Percentiles rank a stretch among this genome's conserved stretches.
These are phyloP conservation scores for Tolypocladium album DNA, from an alignment of 2,329 filamentous ascomycete genomes.

Conservation along the genomic window DNA sequence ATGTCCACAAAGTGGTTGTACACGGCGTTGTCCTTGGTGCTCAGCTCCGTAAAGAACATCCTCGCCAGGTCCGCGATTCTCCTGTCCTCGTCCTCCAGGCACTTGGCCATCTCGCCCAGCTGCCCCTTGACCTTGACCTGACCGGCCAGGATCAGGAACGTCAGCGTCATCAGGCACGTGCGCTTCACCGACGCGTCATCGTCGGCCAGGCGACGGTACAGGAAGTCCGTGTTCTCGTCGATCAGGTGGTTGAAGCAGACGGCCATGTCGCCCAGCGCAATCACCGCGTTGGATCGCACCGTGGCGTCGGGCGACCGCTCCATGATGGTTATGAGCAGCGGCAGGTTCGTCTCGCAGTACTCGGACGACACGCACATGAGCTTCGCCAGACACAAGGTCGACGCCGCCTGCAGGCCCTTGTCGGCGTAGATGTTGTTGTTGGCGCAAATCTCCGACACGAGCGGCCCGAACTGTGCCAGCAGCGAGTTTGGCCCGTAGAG, in stretches of 20 bases:
- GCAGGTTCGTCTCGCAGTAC: conserved; percentile 89
- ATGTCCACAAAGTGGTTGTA: conserved; percentile 99
- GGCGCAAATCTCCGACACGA: conserved; percentile 87
- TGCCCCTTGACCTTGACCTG: conserved; percentile 99
- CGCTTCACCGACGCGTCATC: conserved; percentile 83
- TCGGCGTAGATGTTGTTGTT: conserved; percentile 91
- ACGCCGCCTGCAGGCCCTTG: conserved; percentile 81
- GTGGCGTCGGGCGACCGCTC: conserved; percentile 88
- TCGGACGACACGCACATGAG: conserved; percentile 97
- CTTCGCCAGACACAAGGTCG: conserved; percentile 90
- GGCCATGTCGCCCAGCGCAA: conserved; percentile 96
- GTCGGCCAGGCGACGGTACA: conserved; percentile 89
- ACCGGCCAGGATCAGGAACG: conserved; percentile 90
- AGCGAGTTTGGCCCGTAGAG: conserved; percentile 75
- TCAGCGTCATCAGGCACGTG: conserved; percentile 96
- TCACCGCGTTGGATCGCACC: conserved; percentile 90
- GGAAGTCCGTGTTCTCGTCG: conserved; percentile 96
- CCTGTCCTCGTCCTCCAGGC: conserved; percentile 91
- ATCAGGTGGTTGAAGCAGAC: conserved; percentile 99
- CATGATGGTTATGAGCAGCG: conserved; percentile 93
- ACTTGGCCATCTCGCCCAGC: conserved; percentile 98
- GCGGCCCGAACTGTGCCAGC: conserved; percentile 78
- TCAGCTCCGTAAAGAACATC: conserved; percentile 98
- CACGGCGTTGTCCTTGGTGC: conserved; percentile 96
- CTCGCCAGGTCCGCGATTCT: conserved; percentile 84